phyloP scores from a whole-genome alignment of 164 flowering plant genomes.

The Warburgia ugandensis region DNA sequence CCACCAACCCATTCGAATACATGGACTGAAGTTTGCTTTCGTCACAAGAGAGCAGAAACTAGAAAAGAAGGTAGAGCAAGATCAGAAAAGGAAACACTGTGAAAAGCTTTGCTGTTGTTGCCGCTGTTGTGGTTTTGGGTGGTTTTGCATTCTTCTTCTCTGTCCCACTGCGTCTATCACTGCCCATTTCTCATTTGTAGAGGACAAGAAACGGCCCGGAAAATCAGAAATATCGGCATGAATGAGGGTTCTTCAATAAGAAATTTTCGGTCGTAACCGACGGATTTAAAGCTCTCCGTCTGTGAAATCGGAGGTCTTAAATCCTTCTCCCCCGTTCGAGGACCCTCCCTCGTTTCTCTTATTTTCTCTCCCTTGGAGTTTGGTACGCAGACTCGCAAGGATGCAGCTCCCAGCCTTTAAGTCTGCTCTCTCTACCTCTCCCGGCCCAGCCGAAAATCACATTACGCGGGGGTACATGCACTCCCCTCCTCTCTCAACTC shows the following conservation, averaged over 20 bases:
- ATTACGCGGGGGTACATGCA: no score
- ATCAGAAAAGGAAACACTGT: neutral
- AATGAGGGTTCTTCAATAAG: conserved; percentile 9
- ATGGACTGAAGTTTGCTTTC: neutral
- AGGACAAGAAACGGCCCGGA: conserved; percentile 12
- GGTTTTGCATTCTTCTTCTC: neutral
- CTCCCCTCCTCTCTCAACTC: no score
- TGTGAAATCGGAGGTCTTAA: conserved; percentile 13
- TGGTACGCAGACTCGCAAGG: conserved; percentile 5
- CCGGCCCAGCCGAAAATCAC: neutral
- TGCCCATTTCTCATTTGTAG: conserved; percentile 6
- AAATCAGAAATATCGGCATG: conserved; percentile 17
- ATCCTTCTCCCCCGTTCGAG: conserved; percentile 13
- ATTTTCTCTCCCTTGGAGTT: conserved; percentile 1
- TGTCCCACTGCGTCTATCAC: neutral
- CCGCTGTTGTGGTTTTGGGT: neutral
- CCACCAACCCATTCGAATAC: conserved; percentile 14
- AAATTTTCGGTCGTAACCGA: conserved; percentile 10
- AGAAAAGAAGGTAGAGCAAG: neutral
- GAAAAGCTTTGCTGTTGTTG: neutral
- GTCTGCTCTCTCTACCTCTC: neutral
- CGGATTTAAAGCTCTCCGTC: conserved; percentile 13
- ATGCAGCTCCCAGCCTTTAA: conserved; percentile 12
- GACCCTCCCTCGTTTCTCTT: neutral
- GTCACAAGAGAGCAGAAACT: neutral